Evolutionary conservation across 306 rosid genomes (phyloP).

Genomic region (Cicer arietinum): DNA sequence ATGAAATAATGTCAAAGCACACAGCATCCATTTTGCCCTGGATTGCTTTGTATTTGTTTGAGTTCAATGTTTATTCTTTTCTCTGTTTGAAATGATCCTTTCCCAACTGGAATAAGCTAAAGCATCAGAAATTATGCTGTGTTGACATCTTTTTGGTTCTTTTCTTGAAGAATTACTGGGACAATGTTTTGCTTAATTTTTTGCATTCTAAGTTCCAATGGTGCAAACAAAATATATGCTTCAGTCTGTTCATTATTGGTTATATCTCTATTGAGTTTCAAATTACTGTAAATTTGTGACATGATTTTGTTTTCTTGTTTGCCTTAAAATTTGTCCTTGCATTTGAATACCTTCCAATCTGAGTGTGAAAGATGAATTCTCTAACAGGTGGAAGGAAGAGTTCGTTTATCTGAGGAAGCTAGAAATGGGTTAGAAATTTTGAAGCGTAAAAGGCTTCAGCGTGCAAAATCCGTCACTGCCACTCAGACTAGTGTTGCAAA

Average conservation of each 20-base stretch:
- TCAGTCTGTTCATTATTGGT: constrained; percentile 16
- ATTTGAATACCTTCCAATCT: constrained; percentile 23
- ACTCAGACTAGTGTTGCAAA: constrained; percentile 55
- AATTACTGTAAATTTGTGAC: not conserved
- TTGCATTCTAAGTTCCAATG: constrained; percentile 8
- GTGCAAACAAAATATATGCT: constrained; percentile 25
- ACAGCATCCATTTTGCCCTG: not conserved
- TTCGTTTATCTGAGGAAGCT: constrained; percentile 71
- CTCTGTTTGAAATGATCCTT: constrained; percentile 17
- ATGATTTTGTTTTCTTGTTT: constrained; percentile 23
- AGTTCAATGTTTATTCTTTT: constrained; percentile 21
- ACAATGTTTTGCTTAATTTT: constrained; percentile 20
- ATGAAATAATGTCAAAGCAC: constrained; percentile 31
- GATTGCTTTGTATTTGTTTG: constrained; percentile 16
- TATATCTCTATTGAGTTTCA: constrained; percentile 25
- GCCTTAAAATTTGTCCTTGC: not conserved
- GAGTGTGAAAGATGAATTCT: constrained; percentile 28
- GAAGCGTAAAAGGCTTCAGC: constrained; percentile 83
- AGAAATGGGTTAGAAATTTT: constrained; percentile 73
- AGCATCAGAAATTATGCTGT: constrained; percentile 13
- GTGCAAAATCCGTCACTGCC: constrained; percentile 55
- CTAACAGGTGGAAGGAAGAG: constrained; percentile 88
- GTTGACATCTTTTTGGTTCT: constrained; percentile 14
- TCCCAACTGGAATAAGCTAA: constrained; percentile 31
- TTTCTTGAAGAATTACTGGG: constrained; percentile 15